Conservation (phyloP, 2,329 filamentous ascomycete species). For the Scedosporium minutisporum region DNA sequence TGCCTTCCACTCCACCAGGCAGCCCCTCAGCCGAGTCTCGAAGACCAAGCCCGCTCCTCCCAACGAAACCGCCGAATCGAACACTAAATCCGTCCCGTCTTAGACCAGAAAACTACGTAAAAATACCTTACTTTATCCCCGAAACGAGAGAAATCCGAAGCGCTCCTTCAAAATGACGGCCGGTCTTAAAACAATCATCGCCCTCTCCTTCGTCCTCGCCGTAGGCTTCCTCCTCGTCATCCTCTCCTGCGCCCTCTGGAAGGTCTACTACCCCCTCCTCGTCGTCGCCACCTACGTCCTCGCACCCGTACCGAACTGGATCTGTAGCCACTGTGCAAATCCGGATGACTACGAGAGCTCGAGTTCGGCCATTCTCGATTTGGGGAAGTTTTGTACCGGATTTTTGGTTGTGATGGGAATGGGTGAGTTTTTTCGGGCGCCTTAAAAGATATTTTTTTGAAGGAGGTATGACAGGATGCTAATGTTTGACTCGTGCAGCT, state of each 20-base stretch:
- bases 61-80: background rate
- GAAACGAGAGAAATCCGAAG: background rate
- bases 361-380: slow-evolving; percentile 77
- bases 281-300: slow-evolving; percentile 94
- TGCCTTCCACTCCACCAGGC: background rate
- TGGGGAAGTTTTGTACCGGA: slow-evolving; percentile 87
- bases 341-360: slow-evolving; percentile 89
- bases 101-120: background rate
- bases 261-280: slow-evolving; percentile 88
- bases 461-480: background rate
- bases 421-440: slow-evolving; percentile 63
- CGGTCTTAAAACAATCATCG: slow-evolving; percentile 97
- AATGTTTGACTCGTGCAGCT: slow-evolving; percentile 41
- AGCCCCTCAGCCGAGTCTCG: background rate
- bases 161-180: slow-evolving; percentile 49
- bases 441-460: no score
- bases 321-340: slow-evolving; percentile 78
- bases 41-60: background rate
- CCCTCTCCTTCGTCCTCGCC: slow-evolving; percentile 95
- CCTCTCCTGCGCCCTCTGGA: slow-evolving; percentile 89
- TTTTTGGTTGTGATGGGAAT: slow-evolving; percentile 97
- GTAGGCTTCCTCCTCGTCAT: slow-evolving; percentile 99
- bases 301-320: slow-evolving; percentile 92
- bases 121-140: background rate
- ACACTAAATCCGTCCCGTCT: background rate